phyloP scores from a whole-genome alignment of 306 rosid species.

The Oemleria cerasiformis region DNA sequence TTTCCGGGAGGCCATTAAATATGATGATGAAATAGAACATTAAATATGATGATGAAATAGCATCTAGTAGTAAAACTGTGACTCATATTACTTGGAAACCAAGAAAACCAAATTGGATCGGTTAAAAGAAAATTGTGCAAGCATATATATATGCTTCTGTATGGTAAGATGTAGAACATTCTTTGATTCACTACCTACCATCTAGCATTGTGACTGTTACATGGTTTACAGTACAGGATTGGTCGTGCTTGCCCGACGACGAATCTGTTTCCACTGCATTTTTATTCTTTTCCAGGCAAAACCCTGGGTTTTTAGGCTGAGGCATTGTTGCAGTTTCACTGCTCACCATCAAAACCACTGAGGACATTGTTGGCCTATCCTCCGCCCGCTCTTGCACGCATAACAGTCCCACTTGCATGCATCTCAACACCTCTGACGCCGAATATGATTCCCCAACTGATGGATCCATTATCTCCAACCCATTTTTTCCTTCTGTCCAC shows the following conservation, averaged over 20 bases:
- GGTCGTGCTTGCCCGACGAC: conserved; percentile 57
- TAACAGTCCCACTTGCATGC: conserved; percentile 49
- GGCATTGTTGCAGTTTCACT: conserved; percentile 63
- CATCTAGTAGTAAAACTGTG: too few relatives aligned
- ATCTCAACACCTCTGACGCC: conserved; percentile 27
- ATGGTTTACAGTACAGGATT: conserved; percentile 69
- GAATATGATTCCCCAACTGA: conserved; percentile 22
- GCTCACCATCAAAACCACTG: conserved; percentile 47
- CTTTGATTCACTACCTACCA: conserved; percentile 47
- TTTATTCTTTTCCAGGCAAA: conserved; percentile 46
- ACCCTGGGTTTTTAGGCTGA: conserved; percentile 65
- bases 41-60: too few relatives aligned
- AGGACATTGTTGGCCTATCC: conserved; percentile 56
- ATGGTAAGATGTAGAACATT: too few relatives aligned
- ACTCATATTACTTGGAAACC: too few relatives aligned
- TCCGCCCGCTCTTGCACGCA: conserved; percentile 50
- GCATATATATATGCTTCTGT: too few relatives aligned
- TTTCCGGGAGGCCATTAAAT: too few relatives aligned
- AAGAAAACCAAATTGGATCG: too few relatives aligned
- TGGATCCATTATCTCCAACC: conserved; percentile 44
- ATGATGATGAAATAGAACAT: too few relatives aligned
- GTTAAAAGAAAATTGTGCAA: too few relatives aligned
- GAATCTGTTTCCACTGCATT: conserved; percentile 43
- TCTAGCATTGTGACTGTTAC: conserved; percentile 67
- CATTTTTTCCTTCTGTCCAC: conserved; percentile 49